Evolutionary conservation across 768 basidiomycete genomes (phyloP), one percentile per base, ranked within the genome.

Genomic region (Lentinus tigrinus): DNA sequence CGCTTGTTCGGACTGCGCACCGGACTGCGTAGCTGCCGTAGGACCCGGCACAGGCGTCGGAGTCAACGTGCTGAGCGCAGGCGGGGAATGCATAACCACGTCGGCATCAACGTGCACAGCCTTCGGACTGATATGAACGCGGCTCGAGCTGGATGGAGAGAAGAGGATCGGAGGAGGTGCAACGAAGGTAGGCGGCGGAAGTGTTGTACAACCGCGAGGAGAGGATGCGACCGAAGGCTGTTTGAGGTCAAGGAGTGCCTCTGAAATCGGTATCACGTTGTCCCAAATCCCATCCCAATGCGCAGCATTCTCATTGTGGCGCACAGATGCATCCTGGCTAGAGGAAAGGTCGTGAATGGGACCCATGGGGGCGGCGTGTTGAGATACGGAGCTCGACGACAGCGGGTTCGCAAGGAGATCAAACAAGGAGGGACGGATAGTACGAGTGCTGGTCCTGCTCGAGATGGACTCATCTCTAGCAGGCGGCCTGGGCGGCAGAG

Each of bases 131-230:
- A 11, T 27, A 9, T 5, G 21, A 10, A 14, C 27, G 5, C 16
- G 13, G n/a, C 19, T 31, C 6, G 50, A 26, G 21, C 19, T 26
- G 4, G 34, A 28, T 17, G 40, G 23, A 1, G 47, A 54, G 47
- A 43, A 63, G 9, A 62, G 56, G 2, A 60, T 62, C 9, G 66
- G 62, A 11, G 59, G 65, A 3, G 65, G 68, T 0, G 67, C 65
- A 0, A 60, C 56, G 1, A 63, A 56, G 9, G 47, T 49, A 19
- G 42, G 28, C 10, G 49, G 46, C 2, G 50, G 58, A 8, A 54
- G 56, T n/a, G n/a, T n/a, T n/a, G n/a, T n/a, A n/a, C n/a, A n/a
- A n/a, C n/a, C n/a, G 2, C 40, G 47, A 13, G 60, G 40, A n/a
- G 39, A 53, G 17, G 52, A 17, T 9, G 17, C 7, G 17, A 44